Evolutionary conservation across 2,329 filamentous ascomycete genomes (phyloP).

Genomic region (Clonostachys sp.): DNA sequence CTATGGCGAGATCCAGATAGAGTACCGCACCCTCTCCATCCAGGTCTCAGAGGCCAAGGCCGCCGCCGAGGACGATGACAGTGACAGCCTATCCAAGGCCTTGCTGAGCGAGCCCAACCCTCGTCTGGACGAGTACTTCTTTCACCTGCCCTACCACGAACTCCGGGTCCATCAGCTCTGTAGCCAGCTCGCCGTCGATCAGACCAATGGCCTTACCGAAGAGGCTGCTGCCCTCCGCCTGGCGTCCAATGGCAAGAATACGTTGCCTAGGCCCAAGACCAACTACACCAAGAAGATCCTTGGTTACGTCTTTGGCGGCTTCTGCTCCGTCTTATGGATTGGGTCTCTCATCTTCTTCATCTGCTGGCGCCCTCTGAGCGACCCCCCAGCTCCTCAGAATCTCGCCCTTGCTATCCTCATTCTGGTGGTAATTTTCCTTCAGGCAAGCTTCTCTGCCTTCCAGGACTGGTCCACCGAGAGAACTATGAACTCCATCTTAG

Average conservation of each 20-base stretch:
- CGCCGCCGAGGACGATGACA: slow-evolving; percentile 6
- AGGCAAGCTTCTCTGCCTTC: too few species aligned
- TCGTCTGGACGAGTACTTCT: slow-evolving; percentile 27
- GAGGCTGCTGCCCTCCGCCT: slow-evolving; percentile 23
- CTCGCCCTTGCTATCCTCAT: too few species aligned
- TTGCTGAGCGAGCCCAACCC: slow-evolving; percentile 4
- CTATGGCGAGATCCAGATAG: slow-evolving; percentile 12
- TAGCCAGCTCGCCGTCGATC: slow-evolving; percentile 30
- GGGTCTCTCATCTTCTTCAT: slow-evolving; percentile 43
- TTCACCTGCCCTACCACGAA: slow-evolving; percentile 30
- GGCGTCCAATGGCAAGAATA: slow-evolving; percentile 33
- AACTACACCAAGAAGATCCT: slow-evolving; percentile 35
- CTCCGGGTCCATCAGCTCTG: slow-evolving; percentile 24
- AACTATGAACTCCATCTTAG: too few species aligned
- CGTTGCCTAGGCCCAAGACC: slow-evolving; percentile 31
- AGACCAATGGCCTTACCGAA: slow-evolving; percentile 25
- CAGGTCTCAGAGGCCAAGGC: slow-evolving; percentile 27
- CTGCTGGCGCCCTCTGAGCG: slow-evolving; percentile 40
- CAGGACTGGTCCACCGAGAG: too few species aligned
- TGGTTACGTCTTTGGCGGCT: slow-evolving; percentile 38
- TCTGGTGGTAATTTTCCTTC: too few species aligned
- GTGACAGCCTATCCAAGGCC: slow-evolving; percentile 12
- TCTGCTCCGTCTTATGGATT: slow-evolving; percentile 40
- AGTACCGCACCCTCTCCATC: slow-evolving; percentile 33
- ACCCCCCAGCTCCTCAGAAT: slow-evolving; percentile 14